Conservation (phyloP, 345 rosid species). For the Brassica carinata region DNA sequence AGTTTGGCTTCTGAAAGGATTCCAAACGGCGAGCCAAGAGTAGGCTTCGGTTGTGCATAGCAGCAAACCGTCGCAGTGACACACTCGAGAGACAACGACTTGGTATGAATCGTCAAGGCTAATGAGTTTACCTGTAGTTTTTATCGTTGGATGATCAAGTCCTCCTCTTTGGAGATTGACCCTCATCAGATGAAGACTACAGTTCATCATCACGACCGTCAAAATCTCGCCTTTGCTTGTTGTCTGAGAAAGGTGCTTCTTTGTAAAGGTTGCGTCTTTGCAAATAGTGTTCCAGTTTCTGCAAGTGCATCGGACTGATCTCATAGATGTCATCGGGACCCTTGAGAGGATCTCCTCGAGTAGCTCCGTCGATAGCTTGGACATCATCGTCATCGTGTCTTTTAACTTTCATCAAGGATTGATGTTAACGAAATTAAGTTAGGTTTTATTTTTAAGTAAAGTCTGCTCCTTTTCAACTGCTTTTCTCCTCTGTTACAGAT, state of each 20-base stretch:
- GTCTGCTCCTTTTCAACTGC: background rate
- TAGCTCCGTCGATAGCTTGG: background rate
- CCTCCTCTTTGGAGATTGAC: background rate
- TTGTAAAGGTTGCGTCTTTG: slow-evolving; percentile 1
- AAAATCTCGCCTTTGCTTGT: slow-evolving; percentile 3
- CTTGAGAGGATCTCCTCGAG: background rate
- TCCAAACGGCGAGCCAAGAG: slow-evolving; percentile 1
- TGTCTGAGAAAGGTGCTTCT: slow-evolving; percentile 7
- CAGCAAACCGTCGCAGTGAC: slow-evolving; percentile 13
- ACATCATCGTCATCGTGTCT: background rate
- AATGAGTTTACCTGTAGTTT: background rate
- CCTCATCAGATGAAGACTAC: background rate
- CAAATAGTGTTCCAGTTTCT: slow-evolving; percentile 6
- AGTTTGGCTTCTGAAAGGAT: background rate
- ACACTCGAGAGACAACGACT: slow-evolving; percentile 3
- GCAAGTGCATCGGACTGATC: slow-evolving; percentile 9
- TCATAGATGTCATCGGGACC: background rate
- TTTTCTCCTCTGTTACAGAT: background rate
- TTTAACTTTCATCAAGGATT: background rate
- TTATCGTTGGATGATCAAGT: slow-evolving; percentile 1
- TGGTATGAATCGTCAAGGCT: background rate
- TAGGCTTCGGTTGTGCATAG: slow-evolving; percentile 1
- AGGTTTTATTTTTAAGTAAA: background rate
- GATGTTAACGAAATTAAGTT: background rate
- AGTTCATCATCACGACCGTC: slow-evolving; percentile 1